phyloP scores from a whole-genome alignment of 352 stramenopile species.

The Phytophthora rubi region DNA sequence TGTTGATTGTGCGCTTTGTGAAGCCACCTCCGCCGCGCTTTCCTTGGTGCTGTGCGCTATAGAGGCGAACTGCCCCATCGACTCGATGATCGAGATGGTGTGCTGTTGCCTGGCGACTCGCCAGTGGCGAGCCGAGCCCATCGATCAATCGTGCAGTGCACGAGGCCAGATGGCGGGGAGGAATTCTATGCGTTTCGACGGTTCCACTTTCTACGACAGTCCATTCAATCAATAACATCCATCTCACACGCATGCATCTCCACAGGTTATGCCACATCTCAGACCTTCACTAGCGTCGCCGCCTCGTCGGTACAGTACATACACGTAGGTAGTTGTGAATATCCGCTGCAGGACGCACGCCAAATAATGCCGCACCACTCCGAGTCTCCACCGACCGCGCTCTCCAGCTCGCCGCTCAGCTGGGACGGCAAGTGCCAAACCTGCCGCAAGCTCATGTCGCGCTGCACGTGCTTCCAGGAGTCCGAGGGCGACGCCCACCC shows the following conservation, averaged over 20 bases:
- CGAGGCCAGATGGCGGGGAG: background rate
- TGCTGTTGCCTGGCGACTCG: background rate
- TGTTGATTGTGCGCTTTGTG: background rate
- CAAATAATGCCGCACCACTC: conserved; percentile 23
- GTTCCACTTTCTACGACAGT: background rate
- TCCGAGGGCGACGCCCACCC: conserved; percentile 21
- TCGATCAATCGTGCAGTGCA: conserved; percentile 28
- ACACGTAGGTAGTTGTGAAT: conserved; percentile 20
- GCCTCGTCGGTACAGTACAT: conserved; percentile 1
- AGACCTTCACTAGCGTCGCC: conserved; percentile 1
- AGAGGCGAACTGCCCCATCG: background rate
- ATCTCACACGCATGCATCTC: background rate
- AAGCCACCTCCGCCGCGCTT: background rate
- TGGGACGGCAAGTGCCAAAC: conserved; percentile 55
- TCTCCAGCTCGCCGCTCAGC: conserved; percentile 22
- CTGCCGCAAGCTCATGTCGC: conserved; percentile 53
- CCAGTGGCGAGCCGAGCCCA: background rate
- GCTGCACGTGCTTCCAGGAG: conserved; percentile 46
- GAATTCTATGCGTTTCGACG: background rate
- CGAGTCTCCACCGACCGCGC: background rate
- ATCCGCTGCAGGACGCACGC: conserved; percentile 5
- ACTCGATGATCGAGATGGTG: conserved; percentile 11
- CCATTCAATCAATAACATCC: background rate
- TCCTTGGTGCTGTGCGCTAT: background rate
- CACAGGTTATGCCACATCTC: background rate